Evolutionary conservation across 2,329 filamentous ascomycete genomes (phyloP).

Genomic region (Shiraia sp.): DNA sequence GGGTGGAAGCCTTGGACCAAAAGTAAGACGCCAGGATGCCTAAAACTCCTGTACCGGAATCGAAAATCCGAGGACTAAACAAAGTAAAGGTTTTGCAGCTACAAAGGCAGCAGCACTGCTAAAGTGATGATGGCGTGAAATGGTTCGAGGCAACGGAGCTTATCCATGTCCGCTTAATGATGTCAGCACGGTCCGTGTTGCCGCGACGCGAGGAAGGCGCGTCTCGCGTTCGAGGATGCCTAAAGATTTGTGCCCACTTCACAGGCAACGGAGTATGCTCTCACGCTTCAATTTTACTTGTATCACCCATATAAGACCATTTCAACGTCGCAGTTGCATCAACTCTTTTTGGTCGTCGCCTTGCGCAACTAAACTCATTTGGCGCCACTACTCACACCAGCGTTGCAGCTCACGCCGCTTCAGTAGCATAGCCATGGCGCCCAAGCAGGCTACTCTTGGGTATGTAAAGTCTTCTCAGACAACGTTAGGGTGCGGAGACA

Average conservation of each 20-base stretch:
- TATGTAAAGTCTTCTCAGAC: constrained; percentile 78
- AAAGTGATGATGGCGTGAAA: constrained; percentile 10
- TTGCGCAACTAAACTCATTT: constrained; percentile 4
- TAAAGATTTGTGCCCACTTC: constrained; percentile 16
- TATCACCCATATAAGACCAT: constrained; percentile 14
- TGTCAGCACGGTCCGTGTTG: constrained; percentile 34
- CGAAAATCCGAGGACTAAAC: not conserved
- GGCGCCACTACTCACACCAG: constrained; percentile 7
- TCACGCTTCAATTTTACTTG: constrained; percentile 32
- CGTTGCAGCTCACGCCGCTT: constrained; percentile 10
- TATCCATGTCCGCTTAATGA: constrained; percentile 29
- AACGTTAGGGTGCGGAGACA: constrained; percentile 68
- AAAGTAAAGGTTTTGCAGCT: not conserved
- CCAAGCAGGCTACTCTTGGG: constrained; percentile 83
- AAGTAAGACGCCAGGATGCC: constrained; percentile 36
- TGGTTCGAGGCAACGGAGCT: constrained; percentile 7
- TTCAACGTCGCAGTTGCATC: not conserved
- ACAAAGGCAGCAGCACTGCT: constrained; percentile 1
- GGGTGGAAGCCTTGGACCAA: constrained; percentile 27
- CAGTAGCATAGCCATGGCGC: constrained; percentile 46
- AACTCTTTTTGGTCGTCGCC: constrained; percentile 8
- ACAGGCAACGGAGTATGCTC: constrained; percentile 34
- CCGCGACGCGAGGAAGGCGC: constrained; percentile 33
- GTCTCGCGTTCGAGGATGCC: constrained; percentile 25
- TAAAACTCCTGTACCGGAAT: not conserved